phyloP scores from a whole-genome alignment of 331 rosid genomes.

The Dryas integrifolia region DNA sequence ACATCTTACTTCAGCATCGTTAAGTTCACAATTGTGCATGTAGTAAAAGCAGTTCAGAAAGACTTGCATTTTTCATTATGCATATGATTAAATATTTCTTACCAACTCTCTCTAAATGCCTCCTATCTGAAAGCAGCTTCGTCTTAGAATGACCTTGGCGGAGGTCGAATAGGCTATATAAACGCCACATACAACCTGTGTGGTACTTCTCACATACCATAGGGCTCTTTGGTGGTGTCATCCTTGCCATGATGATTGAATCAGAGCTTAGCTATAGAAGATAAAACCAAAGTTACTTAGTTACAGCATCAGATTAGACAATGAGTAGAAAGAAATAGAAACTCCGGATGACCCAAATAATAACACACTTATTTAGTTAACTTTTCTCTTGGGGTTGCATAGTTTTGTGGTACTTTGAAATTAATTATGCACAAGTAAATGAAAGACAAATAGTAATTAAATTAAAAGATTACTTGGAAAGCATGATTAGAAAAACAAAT shows the following conservation, averaged over 20 bases:
- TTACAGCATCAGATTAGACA: conserved; percentile 11
- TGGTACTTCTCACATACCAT: conserved; percentile 42
- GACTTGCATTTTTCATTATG: neutral
- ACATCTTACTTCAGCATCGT: neutral
- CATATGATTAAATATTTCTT: conserved; percentile 5
- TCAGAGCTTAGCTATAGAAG: conserved; percentile 7
- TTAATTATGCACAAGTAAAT: neutral
- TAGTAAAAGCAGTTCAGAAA: neutral
- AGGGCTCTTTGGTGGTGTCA: conserved; percentile 45
- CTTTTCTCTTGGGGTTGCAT: conserved; percentile 4
- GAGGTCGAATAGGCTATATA: conserved; percentile 51
- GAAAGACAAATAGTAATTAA: neutral
- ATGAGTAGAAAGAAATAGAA: conserved; percentile 1
- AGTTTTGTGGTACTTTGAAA: neutral
- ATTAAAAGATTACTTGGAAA: neutral
- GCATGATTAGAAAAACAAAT: neutral
- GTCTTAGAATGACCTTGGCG: conserved; percentile 38
- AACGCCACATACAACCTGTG: conserved; percentile 52
- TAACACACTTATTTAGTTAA: neutral
- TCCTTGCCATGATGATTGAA: conserved; percentile 45
- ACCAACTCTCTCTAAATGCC: conserved; percentile 39
- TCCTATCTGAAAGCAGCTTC: conserved; percentile 41
- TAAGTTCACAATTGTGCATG: neutral
- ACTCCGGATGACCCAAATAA: neutral
- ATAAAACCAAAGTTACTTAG: neutral